Conservation (phyloP, 2,329 filamentous ascomycete genomes). For the Alternaria ethzedia region DNA sequence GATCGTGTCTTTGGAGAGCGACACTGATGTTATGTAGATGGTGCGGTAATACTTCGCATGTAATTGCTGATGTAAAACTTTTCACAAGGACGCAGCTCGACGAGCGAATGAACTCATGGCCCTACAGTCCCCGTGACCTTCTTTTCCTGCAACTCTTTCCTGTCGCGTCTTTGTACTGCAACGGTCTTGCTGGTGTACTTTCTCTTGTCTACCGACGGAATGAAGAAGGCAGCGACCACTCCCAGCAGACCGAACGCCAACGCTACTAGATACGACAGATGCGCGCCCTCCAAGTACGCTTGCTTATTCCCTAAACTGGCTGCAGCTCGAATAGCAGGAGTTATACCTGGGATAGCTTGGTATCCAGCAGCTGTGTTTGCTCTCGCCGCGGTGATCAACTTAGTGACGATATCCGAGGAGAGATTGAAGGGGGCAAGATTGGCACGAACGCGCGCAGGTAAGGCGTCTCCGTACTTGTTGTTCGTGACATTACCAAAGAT, state of each 20-base stretch:
- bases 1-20: neutral
- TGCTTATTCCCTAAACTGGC: slow-evolving; percentile 35
- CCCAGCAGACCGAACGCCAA: slow-evolving; percentile 39
- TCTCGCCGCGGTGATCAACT: slow-evolving; percentile 30
- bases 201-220: slow-evolving; percentile 32
- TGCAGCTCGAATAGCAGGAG: slow-evolving; percentile 33
- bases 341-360: slow-evolving; percentile 36
- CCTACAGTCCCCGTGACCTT: slow-evolving; percentile 5
- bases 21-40: neutral
- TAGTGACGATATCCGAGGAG: slow-evolving; percentile 11
- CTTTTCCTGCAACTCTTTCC: slow-evolving; percentile 29
- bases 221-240: slow-evolving; percentile 37
- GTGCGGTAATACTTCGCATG: neutral
- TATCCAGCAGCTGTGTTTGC: slow-evolving; percentile 35
- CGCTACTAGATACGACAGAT: slow-evolving; percentile 39
- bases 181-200: slow-evolving; percentile 39
- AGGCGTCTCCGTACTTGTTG: slow-evolving; percentile 30
- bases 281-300: slow-evolving; percentile 34
- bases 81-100: neutral
- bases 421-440: slow-evolving; percentile 30
- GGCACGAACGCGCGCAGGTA: slow-evolving; percentile 19
- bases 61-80: neutral
- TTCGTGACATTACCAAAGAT: slow-evolving; percentile 39
- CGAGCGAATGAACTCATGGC: neutral
- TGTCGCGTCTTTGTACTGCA: slow-evolving; percentile 35